A percentile compares a stretch with the other conserved stretches of the same genome.
These are phyloP conservation scores for Lentinula guzmanii DNA, from an alignment of 768 basidiomycete species.

Conservation along the genomic window DNA sequence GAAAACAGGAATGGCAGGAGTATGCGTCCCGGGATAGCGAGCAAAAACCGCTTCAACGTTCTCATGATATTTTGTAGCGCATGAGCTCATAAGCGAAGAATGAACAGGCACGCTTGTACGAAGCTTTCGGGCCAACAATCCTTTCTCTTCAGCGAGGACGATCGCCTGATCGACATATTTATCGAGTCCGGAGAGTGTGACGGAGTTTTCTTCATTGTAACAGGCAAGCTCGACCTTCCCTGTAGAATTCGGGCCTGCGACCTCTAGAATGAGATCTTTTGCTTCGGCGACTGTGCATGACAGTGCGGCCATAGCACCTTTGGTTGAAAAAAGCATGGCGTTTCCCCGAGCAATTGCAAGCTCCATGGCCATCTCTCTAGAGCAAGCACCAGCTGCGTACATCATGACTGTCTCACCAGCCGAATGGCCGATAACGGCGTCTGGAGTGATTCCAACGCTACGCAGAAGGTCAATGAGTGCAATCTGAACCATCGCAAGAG, in stretches of 20 bases:
- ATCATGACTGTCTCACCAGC: slow-evolving; percentile 40
- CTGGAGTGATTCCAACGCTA: slow-evolving; percentile 28
- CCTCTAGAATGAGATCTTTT: slow-evolving; percentile 16
- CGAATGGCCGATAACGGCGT: slow-evolving; percentile 38
- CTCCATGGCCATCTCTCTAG: slow-evolving; percentile 34
- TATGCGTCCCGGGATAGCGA: slow-evolving; percentile 20
- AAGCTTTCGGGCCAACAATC: slow-evolving; percentile 30
- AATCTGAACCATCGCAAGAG: slow-evolving; percentile 39
- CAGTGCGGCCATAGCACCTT: slow-evolving; percentile 40
- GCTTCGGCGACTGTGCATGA: slow-evolving; percentile 24
- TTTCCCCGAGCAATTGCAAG: slow-evolving; percentile 34
- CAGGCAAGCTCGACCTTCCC: slow-evolving; percentile 27
- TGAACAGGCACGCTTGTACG: slow-evolving; percentile 32
- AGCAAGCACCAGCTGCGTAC: slow-evolving; percentile 18
- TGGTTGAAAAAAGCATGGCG: slow-evolving; percentile 23
- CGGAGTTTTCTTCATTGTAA: slow-evolving; percentile 30
- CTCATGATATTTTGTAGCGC: slow-evolving; percentile 19
- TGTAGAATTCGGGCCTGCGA: slow-evolving; percentile 12
- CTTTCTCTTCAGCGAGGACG: slow-evolving; percentile 16
- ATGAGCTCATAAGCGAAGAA: slow-evolving; percentile 29
- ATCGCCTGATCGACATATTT: slow-evolving; percentile 23
- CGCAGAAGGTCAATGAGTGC: slow-evolving; percentile 35
- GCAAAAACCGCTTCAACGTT: slow-evolving; percentile 25
- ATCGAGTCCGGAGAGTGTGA: slow-evolving; percentile 29
- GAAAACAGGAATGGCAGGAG: slow-evolving; percentile 24